phyloP scores from a whole-genome alignment of 805 yeast species.

The Yamadazyma ubonensis region DNA sequence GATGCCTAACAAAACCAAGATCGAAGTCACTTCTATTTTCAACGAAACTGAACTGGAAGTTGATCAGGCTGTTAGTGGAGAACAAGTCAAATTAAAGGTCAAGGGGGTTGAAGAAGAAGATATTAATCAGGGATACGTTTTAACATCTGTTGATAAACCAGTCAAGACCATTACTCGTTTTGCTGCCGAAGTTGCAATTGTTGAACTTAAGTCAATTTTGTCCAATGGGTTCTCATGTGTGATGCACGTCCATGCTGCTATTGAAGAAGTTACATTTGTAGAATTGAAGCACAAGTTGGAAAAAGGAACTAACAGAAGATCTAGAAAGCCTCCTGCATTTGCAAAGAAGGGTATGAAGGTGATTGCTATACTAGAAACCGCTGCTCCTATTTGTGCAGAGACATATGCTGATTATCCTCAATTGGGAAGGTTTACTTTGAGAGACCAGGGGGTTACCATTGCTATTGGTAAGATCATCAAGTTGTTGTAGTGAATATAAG shows the following conservation, averaged over 20 bases:
- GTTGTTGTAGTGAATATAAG: slow-evolving; percentile 42
- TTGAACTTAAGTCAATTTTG: slow-evolving; percentile 90
- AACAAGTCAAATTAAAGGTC: slow-evolving; percentile 89
- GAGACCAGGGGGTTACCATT: slow-evolving; percentile 98
- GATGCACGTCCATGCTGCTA: slow-evolving; percentile 98
- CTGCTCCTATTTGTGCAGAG: slow-evolving; percentile 90
- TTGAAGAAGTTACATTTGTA: slow-evolving; percentile 86
- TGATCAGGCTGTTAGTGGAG: slow-evolving; percentile 88
- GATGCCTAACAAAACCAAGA: slow-evolving; percentile 87
- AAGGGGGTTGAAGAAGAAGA: slow-evolving; percentile 98
- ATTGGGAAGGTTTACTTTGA: slow-evolving; percentile 94
- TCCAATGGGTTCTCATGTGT: slow-evolving; percentile 97
- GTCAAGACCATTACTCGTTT: slow-evolving; percentile 87
- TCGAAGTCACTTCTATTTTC: slow-evolving; percentile 84
- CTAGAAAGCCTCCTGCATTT: slow-evolving; percentile 96
- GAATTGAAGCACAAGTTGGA: slow-evolving; percentile 88
- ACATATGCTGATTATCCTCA: slow-evolving; percentile 91
- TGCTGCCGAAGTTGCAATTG: slow-evolving; percentile 96
- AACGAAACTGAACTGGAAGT: slow-evolving; percentile 97
- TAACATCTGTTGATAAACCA: slow-evolving; percentile 83
- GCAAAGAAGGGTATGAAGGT: slow-evolving; percentile 99
- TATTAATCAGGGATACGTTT: slow-evolving; percentile 84
- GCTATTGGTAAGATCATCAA: slow-evolving; percentile 98
- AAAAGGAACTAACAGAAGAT: slow-evolving; percentile 94
- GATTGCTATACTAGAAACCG: slow-evolving; percentile 84